phyloP scores from a whole-genome alignment of 352 stramenopile genomes.

The Pythium pyrilobum region DNA sequence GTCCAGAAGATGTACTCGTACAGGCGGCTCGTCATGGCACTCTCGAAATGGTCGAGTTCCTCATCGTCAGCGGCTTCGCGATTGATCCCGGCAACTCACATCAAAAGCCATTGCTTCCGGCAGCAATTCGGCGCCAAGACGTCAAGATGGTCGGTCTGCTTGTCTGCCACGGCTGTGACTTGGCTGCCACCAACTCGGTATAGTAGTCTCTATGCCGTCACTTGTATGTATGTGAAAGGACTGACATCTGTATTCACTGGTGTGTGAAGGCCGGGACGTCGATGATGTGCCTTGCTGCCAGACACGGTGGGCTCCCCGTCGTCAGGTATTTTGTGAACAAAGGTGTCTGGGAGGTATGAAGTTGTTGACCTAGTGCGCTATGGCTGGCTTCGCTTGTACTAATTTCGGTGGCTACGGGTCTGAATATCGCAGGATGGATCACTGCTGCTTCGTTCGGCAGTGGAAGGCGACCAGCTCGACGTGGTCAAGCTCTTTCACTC shows the following conservation, averaged over 20 bases:
- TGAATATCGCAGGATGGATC: too few relatives aligned
- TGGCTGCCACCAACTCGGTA: slow-evolving; percentile 2
- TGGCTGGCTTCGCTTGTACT: too few relatives aligned
- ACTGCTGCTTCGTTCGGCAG: not conserved
- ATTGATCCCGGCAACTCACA: slow-evolving; percentile 5
- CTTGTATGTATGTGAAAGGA: not conserved
- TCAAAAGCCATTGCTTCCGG: not conserved
- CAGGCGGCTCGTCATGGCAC: slow-evolving; percentile 3
- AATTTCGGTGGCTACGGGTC: too few relatives aligned
- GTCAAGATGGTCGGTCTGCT: slow-evolving; percentile 3
- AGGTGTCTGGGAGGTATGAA: slow-evolving; percentile 7
- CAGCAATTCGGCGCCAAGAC: not conserved
- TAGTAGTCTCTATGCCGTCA: not conserved
- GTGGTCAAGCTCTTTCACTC: not conserved
- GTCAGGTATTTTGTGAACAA: slow-evolving; percentile 13
- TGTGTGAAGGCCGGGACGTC: not conserved
- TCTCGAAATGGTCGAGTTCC: slow-evolving; percentile 2
- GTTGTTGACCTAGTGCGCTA: too few relatives aligned
- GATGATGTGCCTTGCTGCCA: slow-evolving; percentile 11
- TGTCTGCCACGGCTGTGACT: not conserved
- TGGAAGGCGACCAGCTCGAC: not conserved
- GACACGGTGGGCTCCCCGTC: not conserved
- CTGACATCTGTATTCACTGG: not conserved
- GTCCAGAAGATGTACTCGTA: slow-evolving; percentile 10
- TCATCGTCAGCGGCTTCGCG: not conserved